Base-by-base conservation (phyloP, 2,329 filamentous ascomycete species). In the Fusarium kyushuense region DNA sequence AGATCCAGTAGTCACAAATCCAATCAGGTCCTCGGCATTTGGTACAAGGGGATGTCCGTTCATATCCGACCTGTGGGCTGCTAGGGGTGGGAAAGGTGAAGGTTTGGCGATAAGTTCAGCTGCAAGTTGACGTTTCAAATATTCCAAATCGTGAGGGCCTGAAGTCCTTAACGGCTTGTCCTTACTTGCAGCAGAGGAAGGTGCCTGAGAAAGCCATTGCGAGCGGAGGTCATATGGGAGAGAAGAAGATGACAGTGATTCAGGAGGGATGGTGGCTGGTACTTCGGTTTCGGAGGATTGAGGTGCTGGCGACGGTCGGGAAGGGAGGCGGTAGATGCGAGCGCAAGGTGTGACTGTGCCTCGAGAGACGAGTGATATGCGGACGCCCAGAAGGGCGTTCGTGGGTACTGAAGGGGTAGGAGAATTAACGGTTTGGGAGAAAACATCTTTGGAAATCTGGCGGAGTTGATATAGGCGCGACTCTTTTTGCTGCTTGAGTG, bases 1-100 rank as follows among this genome's bases (percentile, higher is more conserved):
- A 51, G 92, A 90, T 0, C 95, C 96, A 2, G 91, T 91, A 3
- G 94, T 97, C 25, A 97, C 90, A 76, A 97, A 99, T 0, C 96
- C 96, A 51, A 98, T 87, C 14, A 98, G 83, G 76, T 97, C 92
- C 23, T 86, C 83, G 65, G 89, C 89, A 12, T 84, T 83, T 0
- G 95, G 95, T n/a, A 94, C 88, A 0, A 89, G 75, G 1, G 90
- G 90, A 70, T 92, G 88, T 0, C 82, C 82, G 25, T 79, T 75
- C 79, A 84, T 76, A 65, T 79, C 77, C 51, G 71, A 75, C 56
- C 76, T 76, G 63, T 78, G 82, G 14, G 75, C 72, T 6, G 75
- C 70, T 17, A 80, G 80, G 19, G 79, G 78, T 4, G 77, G 74
- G 21, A 76, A 73, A 11, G 68, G 56, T 7, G 41, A 63, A 21